Evolutionary conservation across 495 filamentous ascomycete species (phyloP), one percentile per base, ranked within the genome.

Genomic region (Lophiotrema nucula): DNA sequence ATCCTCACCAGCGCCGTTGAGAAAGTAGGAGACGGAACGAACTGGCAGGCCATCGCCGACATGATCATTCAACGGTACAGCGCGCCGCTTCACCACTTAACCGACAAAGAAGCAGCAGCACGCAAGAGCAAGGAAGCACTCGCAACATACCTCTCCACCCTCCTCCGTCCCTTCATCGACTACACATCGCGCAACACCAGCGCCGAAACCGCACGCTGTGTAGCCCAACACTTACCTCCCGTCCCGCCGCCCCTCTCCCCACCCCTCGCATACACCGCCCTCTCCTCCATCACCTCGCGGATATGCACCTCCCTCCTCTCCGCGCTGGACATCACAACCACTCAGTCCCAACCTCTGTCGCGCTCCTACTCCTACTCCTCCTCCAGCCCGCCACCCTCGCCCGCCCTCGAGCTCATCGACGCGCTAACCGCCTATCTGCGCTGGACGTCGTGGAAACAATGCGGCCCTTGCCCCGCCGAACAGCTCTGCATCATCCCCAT

Each of bases 401-500:
- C 50, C 24, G 47, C 46, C 13, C 28, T 58, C 24, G 10, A 49
- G 15, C 23, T 50, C 13, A 42, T 84, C 11, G 57, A 64, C 2
- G 53, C 59, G 2, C 66, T 87, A 41, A 76, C 79, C 22, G 63
- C 69, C 0, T 77, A 79, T 45, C 72, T 88, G 22, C 66, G 71
- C 15, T 88, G 85, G 84, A 73, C 79, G 18, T 78, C 69, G 0
- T 88, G 83, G 82, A 84, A 83, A 60, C 70, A 80, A 43, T 86
- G 84, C 52, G 70, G 72, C 3, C 71, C 70, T 15, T 88, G 84
- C 53, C 67, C 54, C 0, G 67, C 71, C 16, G 77, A 83, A 52
- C 81, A 88, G 67, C 73, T 83, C n/a, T 87, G 84, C 69, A 76
- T 84, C n/a, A 62, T 85, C 2, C 80, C 85, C 0, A 82, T 87